Percentiles rank a stretch among this genome's conserved stretches.
Evolutionary conservation across 2,329 filamentous ascomycete species (phyloP).

Genomic region (Chrysosphaeria jannelii): DNA sequence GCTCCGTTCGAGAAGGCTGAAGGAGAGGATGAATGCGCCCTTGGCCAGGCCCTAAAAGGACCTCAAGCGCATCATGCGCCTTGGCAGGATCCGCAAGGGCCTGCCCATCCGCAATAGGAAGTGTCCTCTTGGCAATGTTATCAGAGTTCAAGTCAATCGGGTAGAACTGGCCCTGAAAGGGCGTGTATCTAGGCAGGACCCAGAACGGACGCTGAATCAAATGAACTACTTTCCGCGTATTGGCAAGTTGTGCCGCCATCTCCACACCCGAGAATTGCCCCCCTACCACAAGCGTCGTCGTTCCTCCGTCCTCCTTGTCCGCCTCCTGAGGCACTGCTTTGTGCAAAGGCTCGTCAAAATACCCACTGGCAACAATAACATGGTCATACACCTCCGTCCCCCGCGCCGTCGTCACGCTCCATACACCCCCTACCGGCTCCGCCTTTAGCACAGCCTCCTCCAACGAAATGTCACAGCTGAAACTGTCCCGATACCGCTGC

Average conservation of each 20-base stretch:
- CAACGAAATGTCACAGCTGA: slow-evolving; percentile 18
- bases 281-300: slow-evolving; percentile 46
- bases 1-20: slow-evolving; percentile 15
- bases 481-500: slow-evolving; percentile 23
- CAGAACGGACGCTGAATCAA: slow-evolving; percentile 40
- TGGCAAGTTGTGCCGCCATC: slow-evolving; percentile 39
- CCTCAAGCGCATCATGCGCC: slow-evolving; percentile 20
- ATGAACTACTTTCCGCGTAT: slow-evolving; percentile 26
- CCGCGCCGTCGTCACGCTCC: neutral
- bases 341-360: slow-evolving; percentile 40
- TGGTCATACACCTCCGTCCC: slow-evolving; percentile 28
- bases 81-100: no score
- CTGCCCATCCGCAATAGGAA: slow-evolving; percentile 27
- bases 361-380: slow-evolving; percentile 43
- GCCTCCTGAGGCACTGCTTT: no score
- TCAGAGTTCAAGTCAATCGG: slow-evolving; percentile 46
- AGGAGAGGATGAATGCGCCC: slow-evolving; percentile 15
- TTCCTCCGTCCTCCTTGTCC: no score
- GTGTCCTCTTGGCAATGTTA: slow-evolving; percentile 31
- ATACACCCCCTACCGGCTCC: slow-evolving; percentile 13
- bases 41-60: slow-evolving; percentile 21
- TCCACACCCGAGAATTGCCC: slow-evolving; percentile 65
- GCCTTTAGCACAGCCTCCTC: slow-evolving; percentile 9
- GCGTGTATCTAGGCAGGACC: slow-evolving; percentile 30
- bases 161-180: no score